A percentile compares a stretch with the other conserved stretches of the same genome.
These are phyloP conservation scores for Orychophragmus violaceus DNA, from an alignment of 345 rosid genomes.

Conservation along the genomic window DNA sequence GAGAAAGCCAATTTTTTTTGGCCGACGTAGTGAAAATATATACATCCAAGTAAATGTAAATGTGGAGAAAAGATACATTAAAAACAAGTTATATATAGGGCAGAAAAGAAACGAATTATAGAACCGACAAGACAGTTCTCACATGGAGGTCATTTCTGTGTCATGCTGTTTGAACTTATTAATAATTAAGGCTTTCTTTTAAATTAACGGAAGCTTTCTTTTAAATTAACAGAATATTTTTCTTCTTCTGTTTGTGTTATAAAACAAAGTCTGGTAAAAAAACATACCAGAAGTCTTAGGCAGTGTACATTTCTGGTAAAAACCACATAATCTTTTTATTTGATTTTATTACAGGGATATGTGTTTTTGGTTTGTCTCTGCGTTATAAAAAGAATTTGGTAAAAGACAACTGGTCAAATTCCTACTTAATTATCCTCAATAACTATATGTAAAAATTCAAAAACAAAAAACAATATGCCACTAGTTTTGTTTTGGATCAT, in stretches of 20 bases:
- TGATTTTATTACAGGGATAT: neutral
- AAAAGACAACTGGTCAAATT: neutral
- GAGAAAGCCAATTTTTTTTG: neutral
- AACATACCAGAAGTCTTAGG: neutral
- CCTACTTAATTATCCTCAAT: neutral
- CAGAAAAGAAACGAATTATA: neutral
- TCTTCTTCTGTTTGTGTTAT: neutral
- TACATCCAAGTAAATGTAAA: conserved; percentile 3
- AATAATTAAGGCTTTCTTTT: neutral
- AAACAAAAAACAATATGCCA: no score
- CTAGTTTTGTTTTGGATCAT: neutral
- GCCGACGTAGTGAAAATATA: conserved; percentile 19
- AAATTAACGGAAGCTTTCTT: neutral
- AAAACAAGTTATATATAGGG: neutral
- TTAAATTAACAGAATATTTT: no score
- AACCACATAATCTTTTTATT: neutral
- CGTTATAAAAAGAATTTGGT: neutral
- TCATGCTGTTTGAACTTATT: neutral
- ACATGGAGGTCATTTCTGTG: neutral
- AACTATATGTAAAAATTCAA: no score
- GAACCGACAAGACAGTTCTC: neutral
- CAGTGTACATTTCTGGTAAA: neutral
- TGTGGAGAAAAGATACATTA: neutral
- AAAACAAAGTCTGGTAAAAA: neutral
- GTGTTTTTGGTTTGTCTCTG: neutral